Conservation (phyloP, 345 rosid species). For the Populus deltoides region DNA sequence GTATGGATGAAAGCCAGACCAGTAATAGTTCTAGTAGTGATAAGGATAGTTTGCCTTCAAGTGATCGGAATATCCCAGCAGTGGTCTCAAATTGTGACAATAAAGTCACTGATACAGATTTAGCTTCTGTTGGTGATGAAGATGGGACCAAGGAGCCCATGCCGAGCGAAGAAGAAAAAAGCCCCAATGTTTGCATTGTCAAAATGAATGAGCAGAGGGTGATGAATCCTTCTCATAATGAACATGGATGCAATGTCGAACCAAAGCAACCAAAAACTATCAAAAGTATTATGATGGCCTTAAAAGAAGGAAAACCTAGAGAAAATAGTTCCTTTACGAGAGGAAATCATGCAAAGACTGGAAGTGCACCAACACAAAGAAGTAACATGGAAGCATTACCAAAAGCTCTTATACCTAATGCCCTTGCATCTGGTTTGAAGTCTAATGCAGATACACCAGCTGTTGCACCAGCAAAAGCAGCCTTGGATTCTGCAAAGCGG, state of each 20-base stretch:
- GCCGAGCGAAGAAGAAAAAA: slow-evolving; percentile 46
- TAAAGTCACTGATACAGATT: slow-evolving; percentile 53
- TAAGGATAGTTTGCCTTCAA: slow-evolving; percentile 65
- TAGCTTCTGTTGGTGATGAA: slow-evolving; percentile 60
- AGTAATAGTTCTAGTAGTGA: slow-evolving; percentile 82
- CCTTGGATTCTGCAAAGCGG: slow-evolving; percentile 49
- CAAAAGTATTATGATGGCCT: slow-evolving; percentile 77
- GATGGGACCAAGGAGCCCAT: slow-evolving; percentile 47
- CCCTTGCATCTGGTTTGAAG: slow-evolving; percentile 48
- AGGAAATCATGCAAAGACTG: slow-evolving; percentile 52
- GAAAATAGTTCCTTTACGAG: slow-evolving; percentile 86
- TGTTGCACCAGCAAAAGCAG: slow-evolving; percentile 43
- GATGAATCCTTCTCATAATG: slow-evolving; percentile 40
- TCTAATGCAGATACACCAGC: slow-evolving; percentile 41
- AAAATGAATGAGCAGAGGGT: slow-evolving; percentile 51
- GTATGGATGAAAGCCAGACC: slow-evolving; percentile 85
- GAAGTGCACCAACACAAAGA: slow-evolving; percentile 45
- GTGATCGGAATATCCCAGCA: slow-evolving; percentile 41
- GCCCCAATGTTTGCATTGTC: slow-evolving; percentile 26
- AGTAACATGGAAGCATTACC: slow-evolving; percentile 55
- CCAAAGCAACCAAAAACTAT: slow-evolving; percentile 81
- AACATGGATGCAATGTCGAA: slow-evolving; percentile 47
- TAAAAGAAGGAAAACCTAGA: slow-evolving; percentile 88
- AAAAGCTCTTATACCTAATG: slow-evolving; percentile 59
- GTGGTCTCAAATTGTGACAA: slow-evolving; percentile 37